A percentile compares a stretch with the other conserved stretches of the same genome.
Conservation (phyloP, 495 filamentous ascomycete genomes). For the Lophiotrema nucula region DNA sequence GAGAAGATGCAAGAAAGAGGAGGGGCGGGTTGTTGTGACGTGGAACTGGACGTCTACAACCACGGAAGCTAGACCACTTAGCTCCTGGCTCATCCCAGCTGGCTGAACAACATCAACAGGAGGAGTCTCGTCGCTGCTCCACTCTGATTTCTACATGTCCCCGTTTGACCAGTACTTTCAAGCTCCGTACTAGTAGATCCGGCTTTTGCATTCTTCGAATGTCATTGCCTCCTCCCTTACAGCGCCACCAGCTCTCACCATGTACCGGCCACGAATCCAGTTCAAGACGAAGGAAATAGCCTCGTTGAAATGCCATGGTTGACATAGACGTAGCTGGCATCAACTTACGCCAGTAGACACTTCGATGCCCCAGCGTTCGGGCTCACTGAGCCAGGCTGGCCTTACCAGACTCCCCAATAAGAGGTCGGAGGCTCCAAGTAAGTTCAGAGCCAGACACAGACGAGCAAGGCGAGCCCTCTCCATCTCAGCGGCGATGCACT, state of each 20-base stretch:
- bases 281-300: too few species aligned
- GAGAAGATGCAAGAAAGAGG: neutral
- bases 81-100: conserved; percentile 3
- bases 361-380: too few species aligned
- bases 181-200: neutral
- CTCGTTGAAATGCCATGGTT: too few species aligned
- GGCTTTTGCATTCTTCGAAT: neutral
- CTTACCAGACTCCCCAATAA: too few species aligned
- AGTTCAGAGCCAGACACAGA: neutral
- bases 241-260: neutral
- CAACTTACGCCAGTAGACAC: too few species aligned
- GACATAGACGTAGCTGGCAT: too few species aligned
- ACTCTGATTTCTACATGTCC: neutral
- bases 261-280: neutral
- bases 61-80: conserved; percentile 18
- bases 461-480: neutral
- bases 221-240: neutral
- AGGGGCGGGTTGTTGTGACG: neutral
- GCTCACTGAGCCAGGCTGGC: too few species aligned
- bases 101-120: neutral
- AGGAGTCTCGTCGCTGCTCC: neutral
- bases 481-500: neutral
- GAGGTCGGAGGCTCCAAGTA: too few species aligned
- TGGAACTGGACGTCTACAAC: neutral
- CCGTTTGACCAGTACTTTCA: neutral